Conservation (phyloP, 306 rosid species). For the Acacia crassicarpa region DNA sequence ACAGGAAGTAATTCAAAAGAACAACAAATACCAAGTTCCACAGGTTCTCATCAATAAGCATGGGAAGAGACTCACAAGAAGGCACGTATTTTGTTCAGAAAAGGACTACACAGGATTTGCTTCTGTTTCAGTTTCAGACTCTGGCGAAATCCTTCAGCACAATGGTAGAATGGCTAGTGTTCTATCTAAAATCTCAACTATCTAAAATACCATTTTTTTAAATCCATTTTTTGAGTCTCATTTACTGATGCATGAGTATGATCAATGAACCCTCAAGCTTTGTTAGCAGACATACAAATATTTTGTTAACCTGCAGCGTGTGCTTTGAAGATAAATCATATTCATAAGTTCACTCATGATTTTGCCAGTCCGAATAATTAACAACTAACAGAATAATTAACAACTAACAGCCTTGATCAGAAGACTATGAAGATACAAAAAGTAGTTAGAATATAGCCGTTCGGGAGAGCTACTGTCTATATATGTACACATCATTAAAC, state of each 20-base stretch:
- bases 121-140: slow-evolving; percentile 11
- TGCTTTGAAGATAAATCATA: neutral
- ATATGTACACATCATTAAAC: too few relatives aligned
- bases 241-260: neutral
- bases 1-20: slow-evolving; percentile 2
- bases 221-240: neutral
- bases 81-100: neutral
- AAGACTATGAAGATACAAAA: neutral
- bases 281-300: neutral
- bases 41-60: slow-evolving; percentile 12
- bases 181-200: slow-evolving; percentile 18
- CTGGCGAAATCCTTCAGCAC: slow-evolving; percentile 20
- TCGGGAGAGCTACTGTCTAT: too few relatives aligned
- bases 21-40: slow-evolving; percentile 22
- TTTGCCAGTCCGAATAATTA: neutral
- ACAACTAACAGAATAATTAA: neutral
- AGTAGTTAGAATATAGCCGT: too few relatives aligned
- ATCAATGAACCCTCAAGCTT: neutral
- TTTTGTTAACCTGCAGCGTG: neutral
- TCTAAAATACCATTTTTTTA: neutral
- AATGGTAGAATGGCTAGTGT: slow-evolving; percentile 12
- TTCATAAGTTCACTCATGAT: slow-evolving; percentile 1
- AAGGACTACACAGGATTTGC: slow-evolving; percentile 2
- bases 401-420: neutral
- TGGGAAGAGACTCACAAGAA: slow-evolving; percentile 11